Percentiles rank a stretch among this genome's conserved stretches.
Evolutionary conservation across 148 eudicot genomes (phyloP).

Genomic region (Dysphania ambrosioides): DNA sequence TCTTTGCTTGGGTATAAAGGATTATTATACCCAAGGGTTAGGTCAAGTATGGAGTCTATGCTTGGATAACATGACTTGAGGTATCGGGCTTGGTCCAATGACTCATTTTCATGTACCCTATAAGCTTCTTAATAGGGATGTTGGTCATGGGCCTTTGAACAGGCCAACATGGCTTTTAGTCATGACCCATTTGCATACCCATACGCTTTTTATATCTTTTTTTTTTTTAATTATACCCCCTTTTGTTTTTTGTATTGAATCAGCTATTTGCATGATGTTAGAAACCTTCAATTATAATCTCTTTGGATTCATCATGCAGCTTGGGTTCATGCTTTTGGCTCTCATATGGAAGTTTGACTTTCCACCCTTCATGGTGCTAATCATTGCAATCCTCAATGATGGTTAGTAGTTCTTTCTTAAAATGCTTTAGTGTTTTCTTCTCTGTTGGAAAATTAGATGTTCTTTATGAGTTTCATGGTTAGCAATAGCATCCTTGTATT

Average conservation of each 20-base stretch:
- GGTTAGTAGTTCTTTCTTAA: constrained; percentile 24
- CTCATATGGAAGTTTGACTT: constrained; percentile 53
- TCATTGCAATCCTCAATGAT: constrained; percentile 54
- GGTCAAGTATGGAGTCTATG: too few relatives aligned
- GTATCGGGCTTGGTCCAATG: too few relatives aligned
- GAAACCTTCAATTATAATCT: not conserved
- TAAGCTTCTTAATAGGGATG: too few relatives aligned
- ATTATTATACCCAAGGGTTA: too few relatives aligned
- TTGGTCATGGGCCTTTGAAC: too few relatives aligned
- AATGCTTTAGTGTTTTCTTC: not conserved
- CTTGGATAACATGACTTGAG: too few relatives aligned
- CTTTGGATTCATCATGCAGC: constrained; percentile 21
- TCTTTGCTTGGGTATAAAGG: too few relatives aligned
- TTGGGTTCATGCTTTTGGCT: constrained; percentile 50
- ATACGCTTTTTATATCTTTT: not conserved
- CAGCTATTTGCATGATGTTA: not conserved
- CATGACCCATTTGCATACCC: too few relatives aligned
- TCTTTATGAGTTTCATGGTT: not conserved
- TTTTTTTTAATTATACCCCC: too few relatives aligned
- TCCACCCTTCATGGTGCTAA: constrained; percentile 58
- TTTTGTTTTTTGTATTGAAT: not conserved
- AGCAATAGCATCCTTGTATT: not conserved
- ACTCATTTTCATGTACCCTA: too few relatives aligned
- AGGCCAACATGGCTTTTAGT: too few relatives aligned
- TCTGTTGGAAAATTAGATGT: not conserved